Base-by-base conservation (phyloP, 208 protist genomes). In the Kentomonas sorsogonicus region DNA sequence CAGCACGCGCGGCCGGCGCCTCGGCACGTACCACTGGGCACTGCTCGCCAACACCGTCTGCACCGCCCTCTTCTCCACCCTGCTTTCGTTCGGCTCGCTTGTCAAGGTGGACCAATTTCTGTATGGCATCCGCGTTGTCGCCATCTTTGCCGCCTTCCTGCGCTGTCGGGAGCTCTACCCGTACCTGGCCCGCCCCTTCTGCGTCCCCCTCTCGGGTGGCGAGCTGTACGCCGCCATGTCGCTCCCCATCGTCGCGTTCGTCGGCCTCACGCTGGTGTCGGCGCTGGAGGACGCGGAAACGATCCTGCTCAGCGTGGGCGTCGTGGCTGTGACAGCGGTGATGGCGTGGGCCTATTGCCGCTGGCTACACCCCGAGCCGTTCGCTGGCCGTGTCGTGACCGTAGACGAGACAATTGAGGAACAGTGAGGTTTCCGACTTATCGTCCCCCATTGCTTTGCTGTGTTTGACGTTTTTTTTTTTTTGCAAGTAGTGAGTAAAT, bases 71-170 rank as follows among this genome's bases (percentile, higher is more conserved):
- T 86, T 92, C 44, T 83, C 78, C 13, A 65, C 66, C 0, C 55
- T 79, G 16, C 57, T 86, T 6, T 68, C 75, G 56, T 92, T 92
- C 63, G 79, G 69, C 10, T 63, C 78, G 13, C 61, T 92, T 26
- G 74, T 92, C 25, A 74, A 77, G 55, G 50, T 82, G 1, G 81
- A 89, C 69, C 85, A 92, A 55, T 75, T 82, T 16, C 65, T 92
- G 7, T 92, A 92, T 45, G 78, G 79, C 53, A 73, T 92, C 61
- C 65, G 81, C 5, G 62, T 86, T 0, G 55, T 81, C 18, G 44
- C 66, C 26, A 81, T 92, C 9, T 74, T 86, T 27, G 20, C 75
- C 16, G 67, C 81, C 11, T 86, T 92, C 44, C 76, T 84, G 29
- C 63, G 72, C 20, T 72, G 83, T n/a, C 77, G 85, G 5, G 31